Conservation (phyloP, 1,284 basidiomycete species). For the Cryptococcus depauperatus region DNA sequence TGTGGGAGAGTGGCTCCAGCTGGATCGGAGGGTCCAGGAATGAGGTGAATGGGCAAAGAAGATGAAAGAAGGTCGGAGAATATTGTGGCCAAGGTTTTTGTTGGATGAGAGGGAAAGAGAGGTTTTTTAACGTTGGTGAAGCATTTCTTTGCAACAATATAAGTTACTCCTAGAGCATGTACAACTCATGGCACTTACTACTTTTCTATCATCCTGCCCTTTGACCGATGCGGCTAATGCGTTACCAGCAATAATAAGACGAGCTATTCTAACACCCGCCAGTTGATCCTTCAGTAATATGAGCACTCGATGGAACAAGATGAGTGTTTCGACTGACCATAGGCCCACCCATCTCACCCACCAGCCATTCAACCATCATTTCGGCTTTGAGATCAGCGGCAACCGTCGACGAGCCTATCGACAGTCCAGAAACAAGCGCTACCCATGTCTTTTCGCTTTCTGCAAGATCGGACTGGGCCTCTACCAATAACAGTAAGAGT, state of each 20-base stretch:
- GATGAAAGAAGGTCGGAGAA: constrained; percentile 61
- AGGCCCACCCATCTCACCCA: constrained; percentile 67
- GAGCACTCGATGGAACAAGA: not conserved
- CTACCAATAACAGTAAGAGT: not conserved
- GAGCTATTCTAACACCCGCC: constrained; percentile 62
- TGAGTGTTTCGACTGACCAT: constrained; percentile 45
- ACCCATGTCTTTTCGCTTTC: constrained; percentile 56
- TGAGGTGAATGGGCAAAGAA: constrained; percentile 67
- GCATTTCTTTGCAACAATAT: constrained; percentile 43
- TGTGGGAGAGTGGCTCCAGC: constrained; percentile 84
- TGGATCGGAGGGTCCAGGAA: constrained; percentile 82
- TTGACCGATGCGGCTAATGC: constrained; percentile 57
- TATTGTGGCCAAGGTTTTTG: constrained; percentile 59
- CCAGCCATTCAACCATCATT: constrained; percentile 77
- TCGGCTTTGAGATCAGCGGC: constrained; percentile 64
- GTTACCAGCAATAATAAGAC: constrained; percentile 79
- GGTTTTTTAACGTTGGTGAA: constrained; percentile 34
- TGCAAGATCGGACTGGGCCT: not conserved
- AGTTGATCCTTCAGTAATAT: constrained; percentile 50
- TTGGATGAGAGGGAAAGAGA: constrained; percentile 65
- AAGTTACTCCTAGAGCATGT: too few relatives aligned
- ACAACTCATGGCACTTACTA: constrained; percentile 47
- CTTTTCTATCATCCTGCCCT: constrained; percentile 50
- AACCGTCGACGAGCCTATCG: constrained; percentile 51
- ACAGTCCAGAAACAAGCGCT: constrained; percentile 77